phyloP scores from a whole-genome alignment of 371 early-diverging fungal species.

The Mortierella sp. region DNA sequence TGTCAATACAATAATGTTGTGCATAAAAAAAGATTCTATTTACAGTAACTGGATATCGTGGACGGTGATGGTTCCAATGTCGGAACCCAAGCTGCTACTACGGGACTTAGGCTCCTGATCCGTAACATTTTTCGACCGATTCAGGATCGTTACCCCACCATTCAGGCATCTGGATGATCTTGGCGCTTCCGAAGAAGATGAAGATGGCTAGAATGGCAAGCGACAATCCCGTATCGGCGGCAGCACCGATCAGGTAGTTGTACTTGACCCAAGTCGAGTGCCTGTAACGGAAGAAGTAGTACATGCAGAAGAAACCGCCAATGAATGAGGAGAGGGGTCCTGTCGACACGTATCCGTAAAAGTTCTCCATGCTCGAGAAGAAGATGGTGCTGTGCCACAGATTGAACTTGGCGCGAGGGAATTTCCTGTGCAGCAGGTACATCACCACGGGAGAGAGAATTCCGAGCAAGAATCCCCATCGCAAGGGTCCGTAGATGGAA shows the following conservation, averaged over 20 bases:
- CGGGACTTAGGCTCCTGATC: conserved; percentile 19
- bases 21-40: conserved; percentile 2
- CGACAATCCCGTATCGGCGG: conserved; percentile 48
- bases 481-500: conserved; percentile 41
- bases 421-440: conserved; percentile 38
- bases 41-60: too few relatives aligned
- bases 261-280: conserved; percentile 52
- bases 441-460: conserved; percentile 27
- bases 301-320: conserved; percentile 55
- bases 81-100: too few relatives aligned
- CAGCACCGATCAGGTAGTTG: conserved; percentile 53
- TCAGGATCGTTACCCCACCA: conserved; percentile 54
- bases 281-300: conserved; percentile 53
- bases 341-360: conserved; percentile 54
- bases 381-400: conserved; percentile 56
- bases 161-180: conserved; percentile 48
- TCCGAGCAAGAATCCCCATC: conserved; percentile 50
- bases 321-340: conserved; percentile 52
- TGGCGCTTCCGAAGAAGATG: conserved; percentile 48
- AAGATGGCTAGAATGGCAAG: conserved; percentile 52
- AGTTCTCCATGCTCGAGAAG: conserved; percentile 54
- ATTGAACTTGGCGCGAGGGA: conserved; percentile 51
- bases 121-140: conserved; percentile 49
- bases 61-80: too few relatives aligned
- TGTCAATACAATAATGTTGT: too few relatives aligned